A percentile compares a stretch with the other conserved stretches of the same genome.
phyloP scores from a whole-genome alignment of 2,329 filamentous ascomycete genomes.

The Neoascochyta sp. region DNA sequence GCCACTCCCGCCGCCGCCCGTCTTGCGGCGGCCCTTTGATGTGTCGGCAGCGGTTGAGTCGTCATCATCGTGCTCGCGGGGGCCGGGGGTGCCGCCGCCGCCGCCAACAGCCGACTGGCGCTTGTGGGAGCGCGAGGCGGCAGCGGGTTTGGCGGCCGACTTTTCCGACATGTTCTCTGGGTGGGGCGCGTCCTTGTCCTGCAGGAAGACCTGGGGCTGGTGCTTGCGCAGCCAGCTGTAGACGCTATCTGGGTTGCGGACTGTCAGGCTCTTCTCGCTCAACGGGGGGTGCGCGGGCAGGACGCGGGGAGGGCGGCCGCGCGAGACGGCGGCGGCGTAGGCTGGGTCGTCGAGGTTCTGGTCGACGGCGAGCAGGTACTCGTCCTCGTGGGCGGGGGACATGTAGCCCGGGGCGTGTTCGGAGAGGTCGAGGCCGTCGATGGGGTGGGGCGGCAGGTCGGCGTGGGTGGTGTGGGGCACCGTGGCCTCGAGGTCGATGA shows the following conservation, averaged over 20 bases:
- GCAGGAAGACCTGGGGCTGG: conserved; percentile 78
- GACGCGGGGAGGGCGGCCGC: conserved; percentile 39
- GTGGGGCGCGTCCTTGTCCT: conserved; percentile 57
- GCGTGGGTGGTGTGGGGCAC: conserved; percentile 40
- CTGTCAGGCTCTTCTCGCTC: conserved; percentile 50
- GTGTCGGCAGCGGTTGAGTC: conserved; percentile 40
- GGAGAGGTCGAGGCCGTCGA: conserved; percentile 48
- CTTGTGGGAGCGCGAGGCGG: conserved; percentile 29
- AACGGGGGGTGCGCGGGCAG: conserved; percentile 42
- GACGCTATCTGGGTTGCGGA: conserved; percentile 82
- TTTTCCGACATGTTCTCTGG: conserved; percentile 39
- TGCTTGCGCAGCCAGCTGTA: conserved; percentile 93
- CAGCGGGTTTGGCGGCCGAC: conserved; percentile 22
- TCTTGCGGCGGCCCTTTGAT: conserved; percentile 23
- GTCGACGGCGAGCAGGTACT: conserved; percentile 67
- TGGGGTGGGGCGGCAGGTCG: conserved; percentile 28
- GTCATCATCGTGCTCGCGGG: conserved; percentile 40
- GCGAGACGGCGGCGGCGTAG: conserved; percentile 48
- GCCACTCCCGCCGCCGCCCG: too few species aligned
- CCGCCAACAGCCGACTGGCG: conserved; percentile 31
- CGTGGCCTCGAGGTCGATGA: conserved; percentile 41
- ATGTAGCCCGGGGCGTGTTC: conserved; percentile 63
- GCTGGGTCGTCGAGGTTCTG: conserved; percentile 48
- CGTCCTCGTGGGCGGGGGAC: conserved; percentile 66
- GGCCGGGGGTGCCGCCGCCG: conserved; percentile 27